Evolutionary conservation across 441 rosid species (phyloP).

Genomic region (Jatropha podagrica): DNA sequence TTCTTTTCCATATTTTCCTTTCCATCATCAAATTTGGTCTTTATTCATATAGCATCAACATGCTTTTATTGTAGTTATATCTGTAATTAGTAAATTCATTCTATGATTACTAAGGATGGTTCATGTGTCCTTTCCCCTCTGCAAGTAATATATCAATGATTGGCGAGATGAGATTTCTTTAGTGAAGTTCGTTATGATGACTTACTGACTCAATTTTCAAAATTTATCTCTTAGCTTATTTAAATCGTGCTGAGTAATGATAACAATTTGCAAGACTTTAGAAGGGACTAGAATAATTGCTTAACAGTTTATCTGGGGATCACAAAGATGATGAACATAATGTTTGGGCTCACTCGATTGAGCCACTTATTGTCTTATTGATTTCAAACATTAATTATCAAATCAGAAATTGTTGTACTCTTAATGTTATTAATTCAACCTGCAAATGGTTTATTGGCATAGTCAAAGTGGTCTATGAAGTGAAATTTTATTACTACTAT

Average conservation of each 20-base stretch:
- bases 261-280: not conserved
- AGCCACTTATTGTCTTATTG: not conserved
- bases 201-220: not conserved
- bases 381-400: not conserved
- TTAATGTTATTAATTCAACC: not conserved
- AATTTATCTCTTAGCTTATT: conserved; percentile 3
- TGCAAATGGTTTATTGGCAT: not conserved
- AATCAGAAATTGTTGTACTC: not conserved
- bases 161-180: not conserved
- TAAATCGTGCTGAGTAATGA: not conserved
- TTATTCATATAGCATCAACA: not conserved
- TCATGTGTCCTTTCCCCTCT: not conserved
- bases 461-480: not conserved
- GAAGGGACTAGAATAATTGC: not conserved
- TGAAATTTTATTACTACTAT: too few relatives aligned
- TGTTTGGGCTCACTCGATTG: not conserved
- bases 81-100: not conserved
- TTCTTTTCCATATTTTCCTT: not conserved
- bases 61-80: not conserved
- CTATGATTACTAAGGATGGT: not conserved
- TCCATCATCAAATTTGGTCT: not conserved
- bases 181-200: not conserved
- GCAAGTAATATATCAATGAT: not conserved
- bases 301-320: not conserved
- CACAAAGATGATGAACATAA: not conserved